These are phyloP conservation scores for Silene uniflora DNA, from an alignment of 148 eudicot genomes.

Conservation along the genomic window DNA sequence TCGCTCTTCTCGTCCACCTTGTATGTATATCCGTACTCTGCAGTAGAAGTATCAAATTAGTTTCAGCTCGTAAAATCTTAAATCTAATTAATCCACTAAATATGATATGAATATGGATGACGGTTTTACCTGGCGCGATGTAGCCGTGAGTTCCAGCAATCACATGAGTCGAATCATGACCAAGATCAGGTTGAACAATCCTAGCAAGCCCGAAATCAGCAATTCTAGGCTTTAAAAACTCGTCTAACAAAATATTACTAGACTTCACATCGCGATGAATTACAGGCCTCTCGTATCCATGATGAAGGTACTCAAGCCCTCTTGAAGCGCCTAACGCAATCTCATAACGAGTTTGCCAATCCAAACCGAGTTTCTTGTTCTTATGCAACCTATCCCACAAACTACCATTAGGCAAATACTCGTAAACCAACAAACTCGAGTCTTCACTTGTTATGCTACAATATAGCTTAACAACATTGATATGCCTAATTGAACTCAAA, in stretches of 20 bases:
- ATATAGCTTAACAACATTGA: slow-evolving; percentile 79
- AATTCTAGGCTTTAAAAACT: slow-evolving; percentile 70
- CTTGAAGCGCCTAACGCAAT: slow-evolving; percentile 80
- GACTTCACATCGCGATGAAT: slow-evolving; percentile 94
- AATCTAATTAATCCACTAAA: not conserved
- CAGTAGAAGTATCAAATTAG: slow-evolving; percentile 16
- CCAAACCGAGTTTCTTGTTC: slow-evolving; percentile 41
- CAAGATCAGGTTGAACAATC: slow-evolving; percentile 49
- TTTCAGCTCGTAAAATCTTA: not conserved
- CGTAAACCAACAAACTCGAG: slow-evolving; percentile 87
- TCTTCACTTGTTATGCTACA: slow-evolving; percentile 89
- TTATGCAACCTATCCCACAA: slow-evolving; percentile 74
- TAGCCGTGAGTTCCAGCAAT: slow-evolving; percentile 89
- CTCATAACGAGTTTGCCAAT: slow-evolving; percentile 77
- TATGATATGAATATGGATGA: not conserved
- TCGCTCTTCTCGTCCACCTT: slow-evolving; percentile 88
- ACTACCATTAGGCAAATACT: slow-evolving; percentile 86
- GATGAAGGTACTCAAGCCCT: slow-evolving; percentile 89
- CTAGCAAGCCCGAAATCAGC: slow-evolving; percentile 96
- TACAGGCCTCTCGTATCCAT: slow-evolving; percentile 69
- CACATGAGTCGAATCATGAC: slow-evolving; percentile 53
- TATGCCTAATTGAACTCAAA: slow-evolving; percentile 80
- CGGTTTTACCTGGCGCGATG: slow-evolving; percentile 81
- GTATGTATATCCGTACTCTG: slow-evolving; percentile 82
- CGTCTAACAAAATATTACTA: slow-evolving; percentile 82